A percentile compares a stretch with the other conserved stretches of the same genome.
Evolutionary conservation across 768 basidiomycete genomes (phyloP).

Genomic region (Ramaria sp.): DNA sequence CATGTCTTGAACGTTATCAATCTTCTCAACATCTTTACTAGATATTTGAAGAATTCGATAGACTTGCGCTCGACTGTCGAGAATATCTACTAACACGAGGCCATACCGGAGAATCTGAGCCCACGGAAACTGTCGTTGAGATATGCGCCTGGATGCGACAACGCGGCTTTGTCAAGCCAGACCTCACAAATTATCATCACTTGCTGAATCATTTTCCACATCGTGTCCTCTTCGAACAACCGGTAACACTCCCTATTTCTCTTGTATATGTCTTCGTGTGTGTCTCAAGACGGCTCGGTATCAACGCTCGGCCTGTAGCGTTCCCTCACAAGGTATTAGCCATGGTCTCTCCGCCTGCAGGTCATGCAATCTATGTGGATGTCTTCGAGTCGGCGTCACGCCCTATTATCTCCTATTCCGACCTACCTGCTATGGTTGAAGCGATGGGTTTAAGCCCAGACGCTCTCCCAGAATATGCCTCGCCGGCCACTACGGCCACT

Average conservation of each 20-base stretch:
- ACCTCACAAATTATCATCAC: slow-evolving; percentile 30
- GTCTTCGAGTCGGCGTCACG: slow-evolving; percentile 19
- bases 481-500: slow-evolving; percentile 21
- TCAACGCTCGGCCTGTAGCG: slow-evolving; percentile 42
- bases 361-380: slow-evolving; percentile 35
- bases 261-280: slow-evolving; percentile 49
- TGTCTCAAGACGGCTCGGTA: slow-evolving; percentile 39
- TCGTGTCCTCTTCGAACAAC: slow-evolving; percentile 39
- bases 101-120: slow-evolving; percentile 21
- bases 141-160: slow-evolving; percentile 42
- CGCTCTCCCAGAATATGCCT: slow-evolving; percentile 15
- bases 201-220: slow-evolving; percentile 52
- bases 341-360: slow-evolving; percentile 31
- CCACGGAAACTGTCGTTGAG: slow-evolving; percentile 26
- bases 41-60: slow-evolving; percentile 31
- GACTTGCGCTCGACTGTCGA: slow-evolving; percentile 30
- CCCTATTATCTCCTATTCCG: slow-evolving; percentile 10
- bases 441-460: slow-evolving; percentile 6
- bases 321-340: slow-evolving; percentile 48
- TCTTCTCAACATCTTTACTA: slow-evolving; percentile 15
- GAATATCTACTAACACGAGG: slow-evolving; percentile 23
- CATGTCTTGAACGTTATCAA: not conserved
- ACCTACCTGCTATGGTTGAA: slow-evolving; percentile 9
- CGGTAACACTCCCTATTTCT: slow-evolving; percentile 46
- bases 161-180: slow-evolving; percentile 29